These are phyloP conservation scores for Ceratocystis ficicola DNA, from an alignment of 2,329 filamentous ascomycete genomes.

Conservation along the genomic window DNA sequence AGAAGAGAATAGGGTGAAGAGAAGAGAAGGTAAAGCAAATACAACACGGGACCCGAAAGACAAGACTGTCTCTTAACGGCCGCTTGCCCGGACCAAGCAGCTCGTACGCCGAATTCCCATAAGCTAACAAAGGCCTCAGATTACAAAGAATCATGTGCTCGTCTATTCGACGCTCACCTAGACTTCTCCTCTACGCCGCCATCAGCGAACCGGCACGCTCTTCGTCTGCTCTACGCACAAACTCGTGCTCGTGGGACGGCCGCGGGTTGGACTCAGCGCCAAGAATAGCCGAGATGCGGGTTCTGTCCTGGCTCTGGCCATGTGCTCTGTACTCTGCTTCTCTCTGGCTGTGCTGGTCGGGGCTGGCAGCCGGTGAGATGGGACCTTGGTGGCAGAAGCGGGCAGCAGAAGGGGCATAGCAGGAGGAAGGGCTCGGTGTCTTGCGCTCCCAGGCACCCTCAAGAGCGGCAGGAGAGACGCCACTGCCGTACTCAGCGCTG, in stretches of 20 bases:
- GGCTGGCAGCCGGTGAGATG: constrained; percentile 42
- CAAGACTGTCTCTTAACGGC: constrained; percentile 9
- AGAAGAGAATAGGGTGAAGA: constrained; percentile 14
- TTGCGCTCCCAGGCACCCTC: constrained; percentile 56
- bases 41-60: constrained; percentile 14
- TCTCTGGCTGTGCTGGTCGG: constrained; percentile 35
- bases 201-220: not conserved
- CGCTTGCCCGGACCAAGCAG: constrained; percentile 12
- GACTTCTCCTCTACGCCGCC: not conserved
- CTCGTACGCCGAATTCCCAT: constrained; percentile 7
- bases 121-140: constrained; percentile 12
- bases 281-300: constrained; percentile 50
- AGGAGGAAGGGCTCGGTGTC: not conserved
- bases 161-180: not conserved
- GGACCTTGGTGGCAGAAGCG: constrained; percentile 32
- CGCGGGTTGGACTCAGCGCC: constrained; percentile 48
- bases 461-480: constrained; percentile 48
- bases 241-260: constrained; percentile 29
- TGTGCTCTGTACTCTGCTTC: constrained; percentile 30
- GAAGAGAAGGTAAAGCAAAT: constrained; percentile 13
- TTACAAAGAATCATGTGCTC: constrained; percentile 6
- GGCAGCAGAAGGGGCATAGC: not conserved
- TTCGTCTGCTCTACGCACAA: constrained; percentile 45
- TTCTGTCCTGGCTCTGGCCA: constrained; percentile 37
- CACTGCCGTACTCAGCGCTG: constrained; percentile 57